Evolutionary conservation across 306 rosid genomes (phyloP), one percentile per base, ranked within the genome.

Genomic region (Echinosophora koreensis): DNA sequence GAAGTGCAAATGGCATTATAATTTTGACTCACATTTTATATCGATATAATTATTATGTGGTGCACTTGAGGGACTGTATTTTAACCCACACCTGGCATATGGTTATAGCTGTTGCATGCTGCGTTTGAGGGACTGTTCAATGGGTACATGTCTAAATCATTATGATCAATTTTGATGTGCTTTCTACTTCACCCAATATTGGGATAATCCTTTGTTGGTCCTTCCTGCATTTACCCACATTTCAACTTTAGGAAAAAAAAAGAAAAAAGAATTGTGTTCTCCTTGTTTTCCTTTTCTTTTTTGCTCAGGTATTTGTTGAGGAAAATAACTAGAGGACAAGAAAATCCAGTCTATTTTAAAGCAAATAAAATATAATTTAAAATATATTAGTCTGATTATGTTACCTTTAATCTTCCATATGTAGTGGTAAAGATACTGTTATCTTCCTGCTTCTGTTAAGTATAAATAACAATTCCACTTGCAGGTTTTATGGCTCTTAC

Each of bases 401-500:
- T 28, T 50, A 47, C 18, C 6, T 69, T 59, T 73, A 67, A 61
- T 81, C 70, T 73, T 66, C 4, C 52, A 10, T 39, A 50, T 18
- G 4, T 81, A 50, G 17, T 32, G 65, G 64, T 69, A 39, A 57
- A 77, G 64, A 41, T 65, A 44, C 41, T 62, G 42, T 71, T 39
- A 54, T 18, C 56, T 28, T 80, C 12, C 44, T 30, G 68, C 68
- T 30, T 82, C 54, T 4, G 34, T 47, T 0, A 35, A 77, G 47
- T 55, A 27, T 14, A 44, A 42, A 60, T 30, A 46, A 15, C 34
- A 54, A 67, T 69, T 62, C 41, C 77, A 69, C 44, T 54, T 1
- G 71, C 73, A 50, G 80, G 75, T 64, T 59, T 58, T 75, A 41
- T 28, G 52, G 60, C 55, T 70, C 60, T 80, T 16, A 57, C 52